Percentiles rank a stretch among this genome's conserved stretches.
Conservation (phyloP, 306 rosid species). For the Alnus glutinosa region DNA sequence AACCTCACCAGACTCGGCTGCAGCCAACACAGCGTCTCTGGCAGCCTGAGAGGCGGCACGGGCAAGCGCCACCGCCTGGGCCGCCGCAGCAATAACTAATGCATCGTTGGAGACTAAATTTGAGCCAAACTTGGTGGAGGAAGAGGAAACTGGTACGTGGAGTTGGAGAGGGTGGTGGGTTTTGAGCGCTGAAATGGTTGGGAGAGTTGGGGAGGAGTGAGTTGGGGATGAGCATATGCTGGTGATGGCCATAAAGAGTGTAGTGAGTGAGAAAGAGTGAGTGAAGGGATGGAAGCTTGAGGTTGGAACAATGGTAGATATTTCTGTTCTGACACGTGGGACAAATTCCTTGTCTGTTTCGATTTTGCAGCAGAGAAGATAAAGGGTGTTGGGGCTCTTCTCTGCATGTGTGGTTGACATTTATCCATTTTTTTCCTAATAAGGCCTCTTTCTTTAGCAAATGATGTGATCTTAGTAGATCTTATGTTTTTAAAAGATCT, state of each 20-base stretch:
- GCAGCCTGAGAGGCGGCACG: conserved; percentile 40
- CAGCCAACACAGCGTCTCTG: conserved; percentile 42
- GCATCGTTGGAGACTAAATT: conserved; percentile 49
- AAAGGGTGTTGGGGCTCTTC: conserved; percentile 1
- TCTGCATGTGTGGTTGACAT: conserved; percentile 37
- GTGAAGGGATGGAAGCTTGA: neutral
- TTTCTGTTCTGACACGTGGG: conserved; percentile 15
- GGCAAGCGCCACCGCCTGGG: conserved; percentile 44
- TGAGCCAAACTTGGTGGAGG: conserved; percentile 38
- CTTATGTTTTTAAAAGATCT: too few relatives aligned
- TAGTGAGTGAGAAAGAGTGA: conserved; percentile 13
- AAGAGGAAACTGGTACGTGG: conserved; percentile 30
- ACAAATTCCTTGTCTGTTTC: conserved; percentile 10
- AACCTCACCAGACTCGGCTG: conserved; percentile 25
- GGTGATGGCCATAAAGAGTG: conserved; percentile 48
- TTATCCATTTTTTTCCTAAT: neutral
- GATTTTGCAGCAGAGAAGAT: conserved; percentile 20
- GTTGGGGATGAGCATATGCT: conserved; percentile 56
- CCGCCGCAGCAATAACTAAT: conserved; percentile 38
- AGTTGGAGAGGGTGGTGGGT: conserved; percentile 44
- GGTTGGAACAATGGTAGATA: conserved; percentile 15
- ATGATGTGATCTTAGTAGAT: too few relatives aligned
- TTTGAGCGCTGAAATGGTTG: conserved; percentile 53
- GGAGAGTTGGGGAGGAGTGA: conserved; percentile 43
- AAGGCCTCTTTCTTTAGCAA: too few relatives aligned